phyloP scores from a whole-genome alignment of 352 stramenopile species.

The Globisporangium cederbergense region DNA sequence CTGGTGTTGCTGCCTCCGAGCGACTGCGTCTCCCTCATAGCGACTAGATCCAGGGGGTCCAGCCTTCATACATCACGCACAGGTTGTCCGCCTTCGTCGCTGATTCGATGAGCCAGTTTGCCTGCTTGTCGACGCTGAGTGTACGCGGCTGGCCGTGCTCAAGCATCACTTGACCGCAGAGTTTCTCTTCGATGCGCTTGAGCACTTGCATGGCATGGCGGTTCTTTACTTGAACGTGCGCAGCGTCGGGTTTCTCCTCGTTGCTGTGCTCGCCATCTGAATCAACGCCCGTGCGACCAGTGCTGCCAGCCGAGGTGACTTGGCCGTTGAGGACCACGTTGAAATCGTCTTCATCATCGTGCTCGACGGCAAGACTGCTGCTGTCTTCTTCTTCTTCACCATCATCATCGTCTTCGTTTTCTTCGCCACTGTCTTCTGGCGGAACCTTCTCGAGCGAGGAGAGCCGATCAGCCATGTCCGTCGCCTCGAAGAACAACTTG shows the following conservation, averaged over 20 bases:
- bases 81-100: conserved; percentile 81
- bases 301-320: conserved; percentile 1
- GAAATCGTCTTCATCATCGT: conserved; percentile 15
- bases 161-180: conserved; percentile 41
- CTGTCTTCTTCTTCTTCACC: conserved; percentile 5
- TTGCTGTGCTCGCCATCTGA: conserved; percentile 1
- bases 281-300: conserved; percentile 7
- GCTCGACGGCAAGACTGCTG: not conserved
- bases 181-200: conserved; percentile 70
- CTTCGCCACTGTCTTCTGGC: conserved; percentile 9
- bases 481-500: conserved; percentile 66
- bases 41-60: conserved; percentile 83
- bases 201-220: conserved; percentile 65
- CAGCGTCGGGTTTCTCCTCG: not conserved
- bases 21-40: not conserved
- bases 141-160: conserved; percentile 29
- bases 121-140: conserved; percentile 69
- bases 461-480: conserved; percentile 53
- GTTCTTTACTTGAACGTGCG: conserved; percentile 30
- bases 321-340: conserved; percentile 15
- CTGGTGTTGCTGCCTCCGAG: not conserved
- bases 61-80: conserved; percentile 88
- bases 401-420: not conserved
- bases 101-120: conserved; percentile 76
- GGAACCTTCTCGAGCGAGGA: conserved; percentile 22